A percentile compares a stretch with the other conserved stretches of the same genome.
Evolutionary conservation across 2,329 filamentous ascomycete genomes (phyloP).

Genomic region (Aureobasidium sp.): DNA sequence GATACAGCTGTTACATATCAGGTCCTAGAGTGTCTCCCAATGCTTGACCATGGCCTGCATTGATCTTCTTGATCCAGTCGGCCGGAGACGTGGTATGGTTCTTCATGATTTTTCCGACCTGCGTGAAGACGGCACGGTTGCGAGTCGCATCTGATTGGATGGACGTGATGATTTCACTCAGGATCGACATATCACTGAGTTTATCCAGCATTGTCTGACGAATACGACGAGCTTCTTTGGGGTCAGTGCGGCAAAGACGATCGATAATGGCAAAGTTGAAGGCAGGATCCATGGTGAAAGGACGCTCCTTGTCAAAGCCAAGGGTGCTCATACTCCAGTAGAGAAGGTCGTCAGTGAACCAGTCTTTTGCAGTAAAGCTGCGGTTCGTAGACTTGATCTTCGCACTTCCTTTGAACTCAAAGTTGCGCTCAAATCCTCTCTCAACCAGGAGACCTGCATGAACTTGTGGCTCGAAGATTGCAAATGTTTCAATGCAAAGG

Average conservation of each 20-base stretch:
- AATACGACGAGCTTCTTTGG: background rate
- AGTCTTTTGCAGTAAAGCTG: background rate
- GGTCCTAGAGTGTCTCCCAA: background rate
- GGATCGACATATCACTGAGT: background rate
- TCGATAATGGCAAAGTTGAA: background rate
- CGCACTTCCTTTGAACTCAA: background rate
- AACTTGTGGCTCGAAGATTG: background rate
- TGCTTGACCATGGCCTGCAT: background rate
- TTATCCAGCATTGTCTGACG: background rate
- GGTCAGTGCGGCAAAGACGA: background rate
- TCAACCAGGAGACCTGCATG: background rate
- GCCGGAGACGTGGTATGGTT: background rate
- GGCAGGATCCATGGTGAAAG: background rate
- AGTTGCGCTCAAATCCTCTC: background rate
- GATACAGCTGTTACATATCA: background rate
- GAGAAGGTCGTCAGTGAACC: background rate
- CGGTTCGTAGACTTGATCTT: background rate
- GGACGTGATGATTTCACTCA: background rate
- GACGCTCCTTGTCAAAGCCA: background rate
- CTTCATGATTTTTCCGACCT: background rate
- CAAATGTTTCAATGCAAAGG: background rate
- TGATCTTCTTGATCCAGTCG: conserved; percentile 1
- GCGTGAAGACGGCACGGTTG: background rate
- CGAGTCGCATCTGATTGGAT: background rate
- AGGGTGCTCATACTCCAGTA: background rate